Percentiles rank a stretch among this genome's conserved stretches.
These are phyloP conservation scores for Cyberlindnera suaveolens DNA, from an alignment of 805 yeast genomes.

Conservation along the genomic window DNA sequence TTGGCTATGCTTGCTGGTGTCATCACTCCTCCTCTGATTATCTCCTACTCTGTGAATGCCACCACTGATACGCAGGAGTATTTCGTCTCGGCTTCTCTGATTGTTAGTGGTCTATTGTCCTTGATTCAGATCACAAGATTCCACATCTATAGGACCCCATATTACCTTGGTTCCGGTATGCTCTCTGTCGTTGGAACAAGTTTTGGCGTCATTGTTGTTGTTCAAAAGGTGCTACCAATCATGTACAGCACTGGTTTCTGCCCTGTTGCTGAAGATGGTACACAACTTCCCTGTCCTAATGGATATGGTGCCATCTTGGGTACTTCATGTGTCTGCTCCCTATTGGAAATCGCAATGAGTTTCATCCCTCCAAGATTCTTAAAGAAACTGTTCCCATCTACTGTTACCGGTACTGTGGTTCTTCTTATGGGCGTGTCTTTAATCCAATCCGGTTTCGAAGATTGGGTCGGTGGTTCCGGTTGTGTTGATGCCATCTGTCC, in stretches of 20 bases:
- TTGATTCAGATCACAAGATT: constrained; percentile 75
- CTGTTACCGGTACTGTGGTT: constrained; percentile 92
- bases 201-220: constrained; percentile 81
- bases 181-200: constrained; percentile 88
- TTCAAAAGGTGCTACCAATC: constrained; percentile 66
- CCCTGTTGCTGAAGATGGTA: constrained; percentile 59
- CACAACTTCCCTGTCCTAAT: constrained; percentile 70
- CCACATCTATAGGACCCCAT: constrained; percentile 67
- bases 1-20: constrained; percentile 91
- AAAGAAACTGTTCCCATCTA: constrained; percentile 75
- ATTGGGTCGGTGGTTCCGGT: constrained; percentile 85
- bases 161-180: constrained; percentile 84
- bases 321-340: constrained; percentile 68
- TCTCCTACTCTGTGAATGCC: constrained; percentile 60
- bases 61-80: constrained; percentile 46
- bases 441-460: constrained; percentile 67
- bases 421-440: constrained; percentile 73
- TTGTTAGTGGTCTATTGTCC: constrained; percentile 67
- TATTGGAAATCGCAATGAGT: constrained; percentile 65
- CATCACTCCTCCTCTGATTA: constrained; percentile 75
- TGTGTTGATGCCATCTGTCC: constrained; percentile 50
- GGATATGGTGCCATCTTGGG: constrained; percentile 85
- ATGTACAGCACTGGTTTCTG: constrained; percentile 74
- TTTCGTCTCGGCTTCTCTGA: constrained; percentile 66
- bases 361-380: constrained; percentile 70